Evolutionary conservation across 2,329 filamentous ascomycete species (phyloP).

Genomic region (Claviceps arundinis): DNA sequence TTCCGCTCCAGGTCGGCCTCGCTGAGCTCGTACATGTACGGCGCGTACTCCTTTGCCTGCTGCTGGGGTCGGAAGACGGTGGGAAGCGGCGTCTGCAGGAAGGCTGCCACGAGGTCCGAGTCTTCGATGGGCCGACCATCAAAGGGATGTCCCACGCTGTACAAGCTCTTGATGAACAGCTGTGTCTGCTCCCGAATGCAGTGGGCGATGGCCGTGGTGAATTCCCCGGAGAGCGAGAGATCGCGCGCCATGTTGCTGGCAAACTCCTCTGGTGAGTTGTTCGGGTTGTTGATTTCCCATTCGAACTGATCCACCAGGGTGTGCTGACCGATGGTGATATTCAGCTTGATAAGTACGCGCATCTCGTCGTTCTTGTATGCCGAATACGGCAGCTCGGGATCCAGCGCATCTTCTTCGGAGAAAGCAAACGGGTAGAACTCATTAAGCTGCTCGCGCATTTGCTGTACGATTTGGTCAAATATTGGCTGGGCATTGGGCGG

Average conservation of each 20-base stretch:
- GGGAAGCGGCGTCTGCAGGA: conserved; percentile 71
- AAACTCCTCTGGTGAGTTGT: conserved; percentile 91
- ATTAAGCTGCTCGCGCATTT: conserved; percentile 78
- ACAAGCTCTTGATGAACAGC: conserved; percentile 84
- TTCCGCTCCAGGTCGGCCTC: conserved; percentile 82
- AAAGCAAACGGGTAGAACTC: conserved; percentile 91
- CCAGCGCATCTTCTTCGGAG: conserved; percentile 78
- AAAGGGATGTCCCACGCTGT: conserved; percentile 86
- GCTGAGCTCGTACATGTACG: conserved; percentile 86
- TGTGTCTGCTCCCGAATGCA: conserved; percentile 94
- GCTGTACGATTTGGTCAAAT: conserved; percentile 45
- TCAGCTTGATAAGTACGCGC: conserved; percentile 88
- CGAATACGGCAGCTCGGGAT: conserved; percentile 77
- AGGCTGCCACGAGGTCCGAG: conserved; percentile 71
- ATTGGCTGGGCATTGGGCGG: conserved; percentile 54
- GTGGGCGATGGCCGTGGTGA: conserved; percentile 93
- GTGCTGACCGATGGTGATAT: conserved; percentile 92
- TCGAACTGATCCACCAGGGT: conserved; percentile 95
- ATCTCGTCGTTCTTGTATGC: conserved; percentile 99
- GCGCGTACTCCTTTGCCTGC: conserved; percentile 85
- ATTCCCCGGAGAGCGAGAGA: conserved; percentile 83
- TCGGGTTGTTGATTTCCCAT: conserved; percentile 94
- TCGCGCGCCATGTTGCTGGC: conserved; percentile 80
- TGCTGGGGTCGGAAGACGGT: conserved; percentile 82
- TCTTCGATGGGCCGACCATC: conserved; percentile 90